Evolutionary conservation across 179 eudicot species (phyloP), one percentile per base, ranked within the genome.

Genomic region (Nepenthes alata): DNA sequence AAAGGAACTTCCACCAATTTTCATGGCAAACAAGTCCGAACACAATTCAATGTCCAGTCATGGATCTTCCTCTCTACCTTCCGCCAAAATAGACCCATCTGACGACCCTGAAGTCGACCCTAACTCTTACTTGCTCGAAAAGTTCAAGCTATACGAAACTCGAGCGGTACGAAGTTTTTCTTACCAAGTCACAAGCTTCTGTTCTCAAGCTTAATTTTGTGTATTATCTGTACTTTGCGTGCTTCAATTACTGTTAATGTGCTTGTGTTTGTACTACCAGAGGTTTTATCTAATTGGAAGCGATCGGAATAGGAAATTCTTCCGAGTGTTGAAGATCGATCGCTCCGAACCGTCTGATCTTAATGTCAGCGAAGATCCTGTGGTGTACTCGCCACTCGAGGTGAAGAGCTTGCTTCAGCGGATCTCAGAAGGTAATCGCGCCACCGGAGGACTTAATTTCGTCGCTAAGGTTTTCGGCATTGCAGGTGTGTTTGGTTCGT

Each of bases 351-450:
- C 87, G 11, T 85, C 93, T 38, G 98, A 91, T 36, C 75, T 91
- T 48, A 89, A 82, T 59, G 83, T 91, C 25, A 89, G 93, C 59
- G 96, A 91, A 75, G 98, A 91, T 66, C 98, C 98, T 4, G 96
- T 89, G 64, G 96, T 89, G 35, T 91, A 91, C 70, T 72, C 95
- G 14, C 74, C 85, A 8, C 91, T 83, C 57, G 96, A 89, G 70
- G 85, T 89, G 60, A 89, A 91, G 71, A 86, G 76, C 70, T 77
- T 91, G 72, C 76, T 91, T 63, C 98, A 91, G 71, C 65, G 96
- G 59, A 89, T 91, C 47, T 81, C 83, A 1, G 96, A 91, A 77
- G 98, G 98, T 47, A 91, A 91, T 60, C 86, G 95, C 39, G 95
- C 95, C 34, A 89, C 93, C 0, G 98, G 98, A 53, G 98, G 98